Conservation (phyloP, 441 rosid genomes). For the Arabidopsis lyrata region DNA sequence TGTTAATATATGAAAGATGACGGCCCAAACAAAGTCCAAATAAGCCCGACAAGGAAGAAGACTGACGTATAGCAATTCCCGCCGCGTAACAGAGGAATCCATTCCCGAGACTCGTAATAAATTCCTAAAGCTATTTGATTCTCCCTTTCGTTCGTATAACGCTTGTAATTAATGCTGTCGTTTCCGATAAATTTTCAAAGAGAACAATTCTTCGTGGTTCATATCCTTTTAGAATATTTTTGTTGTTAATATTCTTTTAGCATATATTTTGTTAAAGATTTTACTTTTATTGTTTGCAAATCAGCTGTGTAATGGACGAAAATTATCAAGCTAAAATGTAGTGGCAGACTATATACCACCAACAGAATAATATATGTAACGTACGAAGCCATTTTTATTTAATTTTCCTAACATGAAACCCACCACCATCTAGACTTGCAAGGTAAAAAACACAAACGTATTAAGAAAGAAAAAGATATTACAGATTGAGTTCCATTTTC, state of each 20-base stretch:
- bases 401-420: slow-evolving; percentile 1
- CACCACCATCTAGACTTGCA: background rate
- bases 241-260: slow-evolving; percentile 21
- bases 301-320: background rate
- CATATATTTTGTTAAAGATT: background rate
- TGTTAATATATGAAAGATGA: no score
- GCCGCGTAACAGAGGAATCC: slow-evolving; percentile 28
- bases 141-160: slow-evolving; percentile 15
- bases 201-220: slow-evolving; percentile 11
- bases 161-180: slow-evolving; percentile 4
- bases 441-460: background rate
- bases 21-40: background rate
- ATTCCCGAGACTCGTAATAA: slow-evolving; percentile 24
- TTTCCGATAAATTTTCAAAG: background rate
- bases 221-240: slow-evolving; percentile 12
- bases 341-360: background rate
- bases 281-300: background rate
- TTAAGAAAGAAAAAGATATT: background rate
- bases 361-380: no score
- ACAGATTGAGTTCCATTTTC: slow-evolving; percentile 49
- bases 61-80: slow-evolving; percentile 22
- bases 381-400: slow-evolving; percentile 11
- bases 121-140: slow-evolving; percentile 34
- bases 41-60: slow-evolving; percentile 12
- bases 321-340: slow-evolving; percentile 22